phyloP scores from a whole-genome alignment of 805 yeast genomes.

The Candida ascalaphidarum region DNA sequence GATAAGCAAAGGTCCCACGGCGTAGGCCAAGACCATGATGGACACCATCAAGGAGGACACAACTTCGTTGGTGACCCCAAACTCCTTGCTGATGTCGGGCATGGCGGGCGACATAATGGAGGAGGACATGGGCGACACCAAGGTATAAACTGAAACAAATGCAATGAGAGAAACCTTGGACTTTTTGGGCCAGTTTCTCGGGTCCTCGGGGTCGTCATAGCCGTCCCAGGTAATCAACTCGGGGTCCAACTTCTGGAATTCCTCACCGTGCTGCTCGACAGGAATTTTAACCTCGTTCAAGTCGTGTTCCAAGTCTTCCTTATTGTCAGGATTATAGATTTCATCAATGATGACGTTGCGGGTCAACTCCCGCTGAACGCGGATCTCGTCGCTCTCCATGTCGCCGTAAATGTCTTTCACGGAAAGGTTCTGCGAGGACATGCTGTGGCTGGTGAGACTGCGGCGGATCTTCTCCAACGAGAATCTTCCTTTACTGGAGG shows the following conservation, averaged over 20 bases:
- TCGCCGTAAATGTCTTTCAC: slow-evolving; percentile 25
- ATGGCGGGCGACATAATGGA: slow-evolving; percentile 32
- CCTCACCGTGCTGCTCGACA: slow-evolving; percentile 20
- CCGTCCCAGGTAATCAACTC: slow-evolving; percentile 29
- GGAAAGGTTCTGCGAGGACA: slow-evolving; percentile 4
- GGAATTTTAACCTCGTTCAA: slow-evolving; percentile 11
- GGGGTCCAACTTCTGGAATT: slow-evolving; percentile 24
- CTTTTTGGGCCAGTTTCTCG: slow-evolving; percentile 22
- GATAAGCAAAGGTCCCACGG: slow-evolving; percentile 29
- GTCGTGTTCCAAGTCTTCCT: neutral
- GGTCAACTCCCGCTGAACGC: slow-evolving; percentile 20
- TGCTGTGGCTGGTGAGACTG: slow-evolving; percentile 4
- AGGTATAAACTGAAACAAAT: slow-evolving; percentile 26
- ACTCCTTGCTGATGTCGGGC: slow-evolving; percentile 17
- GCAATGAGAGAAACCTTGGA: slow-evolving; percentile 14
- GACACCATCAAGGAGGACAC: slow-evolving; percentile 24
- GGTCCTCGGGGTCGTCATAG: slow-evolving; percentile 22
- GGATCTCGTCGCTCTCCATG: slow-evolving; percentile 19
- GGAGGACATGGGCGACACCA: slow-evolving; percentile 33
- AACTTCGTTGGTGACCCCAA: slow-evolving; percentile 15
- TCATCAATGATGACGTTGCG: slow-evolving; percentile 20
- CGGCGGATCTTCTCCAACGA: slow-evolving; percentile 11
- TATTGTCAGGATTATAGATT: slow-evolving; percentile 4
- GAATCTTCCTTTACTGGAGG: slow-evolving; percentile 6
- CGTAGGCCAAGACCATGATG: slow-evolving; percentile 31